Percentiles rank a stretch among this genome's conserved stretches.
These are phyloP conservation scores for Fraxinus cuspidata DNA, from an alignment of 257 asterid species.

Conservation along the genomic window DNA sequence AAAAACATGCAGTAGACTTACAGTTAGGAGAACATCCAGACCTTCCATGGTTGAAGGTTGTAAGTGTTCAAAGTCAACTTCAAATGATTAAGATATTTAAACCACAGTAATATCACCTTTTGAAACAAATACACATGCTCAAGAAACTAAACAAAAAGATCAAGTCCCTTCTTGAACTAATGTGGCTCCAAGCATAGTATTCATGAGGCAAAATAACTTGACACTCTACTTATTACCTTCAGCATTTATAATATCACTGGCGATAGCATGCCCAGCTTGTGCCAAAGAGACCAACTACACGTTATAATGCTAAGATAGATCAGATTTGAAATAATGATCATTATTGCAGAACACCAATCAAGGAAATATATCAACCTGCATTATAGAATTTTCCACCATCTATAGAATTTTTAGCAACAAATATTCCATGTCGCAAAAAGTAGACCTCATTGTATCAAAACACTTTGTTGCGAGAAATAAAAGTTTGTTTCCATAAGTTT, in stretches of 20 bases:
- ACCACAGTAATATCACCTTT: conserved; percentile 23
- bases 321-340: conserved; percentile 25
- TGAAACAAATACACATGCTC: conserved; percentile 6
- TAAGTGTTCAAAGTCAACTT: conserved; percentile 82
- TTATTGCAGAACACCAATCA: conserved; percentile 15
- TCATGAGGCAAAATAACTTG: conserved; percentile 3
- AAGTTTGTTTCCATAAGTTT: too few relatives aligned
- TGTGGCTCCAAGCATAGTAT: background rate
- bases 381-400: too few relatives aligned
- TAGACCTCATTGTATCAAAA: too few relatives aligned
- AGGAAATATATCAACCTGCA: conserved; percentile 64
- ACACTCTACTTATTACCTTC: conserved; percentile 47
- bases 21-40: conserved; percentile 71
- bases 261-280: conserved; percentile 75
- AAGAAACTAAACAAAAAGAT: background rate
- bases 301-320: conserved; percentile 23
- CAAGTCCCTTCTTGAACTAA: conserved; percentile 13
- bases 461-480: too few relatives aligned
- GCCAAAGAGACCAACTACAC: conserved; percentile 76
- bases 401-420: too few relatives aligned
- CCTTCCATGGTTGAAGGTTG: conserved; percentile 85
- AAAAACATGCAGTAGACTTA: conserved; percentile 40
- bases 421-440: too few relatives aligned
- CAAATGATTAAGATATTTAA: conserved; percentile 31
- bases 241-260: conserved; percentile 53